A percentile compares a stretch with the other conserved stretches of the same genome.
These are phyloP conservation scores for Amanita polypyramis DNA, from an alignment of 768 basidiomycete species.

Conservation along the genomic window DNA sequence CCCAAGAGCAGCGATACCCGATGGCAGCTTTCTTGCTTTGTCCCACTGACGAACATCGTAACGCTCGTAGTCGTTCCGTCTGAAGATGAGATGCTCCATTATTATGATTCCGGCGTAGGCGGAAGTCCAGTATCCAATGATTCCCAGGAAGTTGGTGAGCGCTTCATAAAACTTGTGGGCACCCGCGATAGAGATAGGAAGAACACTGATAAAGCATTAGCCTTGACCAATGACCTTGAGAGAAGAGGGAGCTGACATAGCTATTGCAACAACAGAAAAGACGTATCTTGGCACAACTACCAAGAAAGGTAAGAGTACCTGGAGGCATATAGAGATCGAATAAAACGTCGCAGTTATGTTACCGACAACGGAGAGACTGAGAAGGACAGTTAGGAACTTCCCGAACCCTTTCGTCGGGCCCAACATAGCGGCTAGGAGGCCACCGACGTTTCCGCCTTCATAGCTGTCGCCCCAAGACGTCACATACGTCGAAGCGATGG, in stretches of 20 bases:
- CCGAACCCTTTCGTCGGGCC: slow-evolving; percentile 60
- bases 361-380: slow-evolving; percentile 72
- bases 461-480: slow-evolving; percentile 56
- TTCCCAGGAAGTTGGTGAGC: slow-evolving; percentile 64
- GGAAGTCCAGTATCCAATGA: slow-evolving; percentile 59
- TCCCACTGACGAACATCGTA: slow-evolving; percentile 58
- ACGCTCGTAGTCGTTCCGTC: slow-evolving; percentile 33
- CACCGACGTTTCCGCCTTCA: slow-evolving; percentile 50
- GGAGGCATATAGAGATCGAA: slow-evolving; percentile 64
- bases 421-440: slow-evolving; percentile 61
- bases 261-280: slow-evolving; percentile 62
- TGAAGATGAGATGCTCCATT: slow-evolving; percentile 61
- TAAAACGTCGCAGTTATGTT: slow-evolving; percentile 84
- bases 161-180: slow-evolving; percentile 62
- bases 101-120: slow-evolving; percentile 54
- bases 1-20: slow-evolving; percentile 53
- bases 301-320: slow-evolving; percentile 53
- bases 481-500: slow-evolving; percentile 42
- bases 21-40: slow-evolving; percentile 42
- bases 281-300: slow-evolving; percentile 62
- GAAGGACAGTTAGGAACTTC: slow-evolving; percentile 69
- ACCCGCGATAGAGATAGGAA: slow-evolving; percentile 69
- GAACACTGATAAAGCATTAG: slow-evolving; percentile 31
- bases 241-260: slow-evolving; percentile 42
- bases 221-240: neutral